Percentiles rank a stretch among this genome's conserved stretches.
These are phyloP conservation scores for Talaromyces proteolyticus DNA, from an alignment of 495 filamentous ascomycete genomes.

Conservation along the genomic window DNA sequence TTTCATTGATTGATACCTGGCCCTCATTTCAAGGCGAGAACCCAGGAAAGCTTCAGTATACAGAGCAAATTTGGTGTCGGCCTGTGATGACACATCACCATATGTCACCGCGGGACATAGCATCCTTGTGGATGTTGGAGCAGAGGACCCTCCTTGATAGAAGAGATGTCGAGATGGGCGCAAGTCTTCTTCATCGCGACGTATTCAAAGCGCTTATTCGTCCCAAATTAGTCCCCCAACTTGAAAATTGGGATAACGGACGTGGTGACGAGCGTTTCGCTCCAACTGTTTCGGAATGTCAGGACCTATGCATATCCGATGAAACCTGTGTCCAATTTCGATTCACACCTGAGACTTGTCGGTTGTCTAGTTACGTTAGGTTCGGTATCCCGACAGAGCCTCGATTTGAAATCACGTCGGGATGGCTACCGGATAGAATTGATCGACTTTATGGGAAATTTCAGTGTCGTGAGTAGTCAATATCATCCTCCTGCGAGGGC, in stretches of 20 bases:
- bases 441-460: neutral
- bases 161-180: no score
- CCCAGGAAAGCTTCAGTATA: constrained; percentile 24
- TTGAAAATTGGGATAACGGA: constrained; percentile 37
- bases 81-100: constrained; percentile 52
- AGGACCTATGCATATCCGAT: constrained; percentile 18
- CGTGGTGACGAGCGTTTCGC: constrained; percentile 24
- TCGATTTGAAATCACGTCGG: neutral
- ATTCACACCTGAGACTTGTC: constrained; percentile 11
- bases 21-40: constrained; percentile 45
- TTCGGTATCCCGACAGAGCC: neutral
- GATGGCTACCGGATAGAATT: neutral
- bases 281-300: constrained; percentile 25
- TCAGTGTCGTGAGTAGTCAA: neutral
- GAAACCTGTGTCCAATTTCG: constrained; percentile 22
- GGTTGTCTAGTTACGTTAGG: neutral
- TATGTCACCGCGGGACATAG: constrained; percentile 25
- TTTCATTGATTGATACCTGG: constrained; percentile 39
- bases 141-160: constrained; percentile 7
- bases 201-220: constrained; percentile 36
- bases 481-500: no score
- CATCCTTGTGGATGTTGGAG: constrained; percentile 32
- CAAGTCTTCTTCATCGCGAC: constrained; percentile 35
- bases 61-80: constrained; percentile 43
- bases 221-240: constrained; percentile 22